Evolutionary conservation across 352 stramenopile genomes (phyloP).

Genomic region (Globisporangium camurandrum): DNA sequence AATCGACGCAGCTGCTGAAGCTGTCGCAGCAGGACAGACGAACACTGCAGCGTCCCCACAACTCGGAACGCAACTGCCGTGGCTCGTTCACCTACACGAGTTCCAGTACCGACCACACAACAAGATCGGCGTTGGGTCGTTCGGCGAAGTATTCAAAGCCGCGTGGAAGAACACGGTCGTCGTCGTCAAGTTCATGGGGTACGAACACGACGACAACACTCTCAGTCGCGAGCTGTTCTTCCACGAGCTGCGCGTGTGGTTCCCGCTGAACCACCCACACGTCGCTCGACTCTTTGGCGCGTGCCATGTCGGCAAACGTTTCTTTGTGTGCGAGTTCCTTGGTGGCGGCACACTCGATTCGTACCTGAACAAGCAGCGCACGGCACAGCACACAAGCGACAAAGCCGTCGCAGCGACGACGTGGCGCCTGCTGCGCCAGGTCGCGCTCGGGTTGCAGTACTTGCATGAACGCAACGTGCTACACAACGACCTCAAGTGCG

Average conservation of each 20-base stretch:
- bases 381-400: background rate
- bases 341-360: background rate
- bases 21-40: background rate
- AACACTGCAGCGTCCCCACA: background rate
- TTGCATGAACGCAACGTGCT: conserved; percentile 1
- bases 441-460: background rate
- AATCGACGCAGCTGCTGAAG: background rate
- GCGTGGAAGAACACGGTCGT: background rate
- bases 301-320: background rate
- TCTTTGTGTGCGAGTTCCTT: background rate
- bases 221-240: background rate
- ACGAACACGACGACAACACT: background rate
- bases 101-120: background rate
- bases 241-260: background rate
- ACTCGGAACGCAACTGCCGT: background rate
- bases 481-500: conserved; percentile 7
- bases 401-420: background rate
- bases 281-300: background rate
- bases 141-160: background rate
- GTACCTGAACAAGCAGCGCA: background rate
- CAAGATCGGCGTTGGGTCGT: background rate
- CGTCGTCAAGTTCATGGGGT: background rate
- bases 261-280: background rate
- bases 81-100: background rate
- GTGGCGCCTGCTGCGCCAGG: background rate